Evolutionary conservation across 305 asterid genomes (phyloP).

Genomic region (Euphrasia arctica): DNA sequence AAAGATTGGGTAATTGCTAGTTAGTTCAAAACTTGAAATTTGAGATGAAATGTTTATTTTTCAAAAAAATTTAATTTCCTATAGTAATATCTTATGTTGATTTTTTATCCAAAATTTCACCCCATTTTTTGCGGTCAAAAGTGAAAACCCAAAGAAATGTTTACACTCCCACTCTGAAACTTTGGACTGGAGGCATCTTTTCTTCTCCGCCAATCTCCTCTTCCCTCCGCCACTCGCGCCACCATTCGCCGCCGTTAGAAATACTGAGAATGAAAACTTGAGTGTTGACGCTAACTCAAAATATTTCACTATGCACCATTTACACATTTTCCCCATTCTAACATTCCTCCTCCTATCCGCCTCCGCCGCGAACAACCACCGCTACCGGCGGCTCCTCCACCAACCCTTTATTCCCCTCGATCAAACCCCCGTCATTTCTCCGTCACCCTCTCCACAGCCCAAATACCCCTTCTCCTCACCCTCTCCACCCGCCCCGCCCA

Average conservation of each 20-base stretch:
- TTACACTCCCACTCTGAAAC: not conserved
- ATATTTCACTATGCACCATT: slow-evolving; percentile 21
- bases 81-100: too few species aligned
- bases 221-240: not conserved
- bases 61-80: not conserved
- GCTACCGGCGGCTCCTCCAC: slow-evolving; percentile 54
- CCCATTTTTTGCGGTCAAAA: not conserved
- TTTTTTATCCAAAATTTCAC: not conserved
- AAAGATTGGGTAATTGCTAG: too few species aligned
- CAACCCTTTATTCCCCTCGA: slow-evolving; percentile 41
- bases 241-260: not conserved
- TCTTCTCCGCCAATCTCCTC: not conserved
- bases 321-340: slow-evolving; percentile 19
- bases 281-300: not conserved
- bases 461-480: slow-evolving; percentile 40
- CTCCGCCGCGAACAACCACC: slow-evolving; percentile 7
- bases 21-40: too few species aligned
- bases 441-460: slow-evolving; percentile 32
- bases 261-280: not conserved
- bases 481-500: slow-evolving; percentile 30
- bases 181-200: not conserved
- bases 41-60: not conserved
- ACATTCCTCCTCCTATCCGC: slow-evolving; percentile 30
- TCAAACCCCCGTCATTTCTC: slow-evolving; percentile 29
- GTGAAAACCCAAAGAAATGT: not conserved